Percentiles rank a stretch among this genome's conserved stretches.
Evolutionary conservation across 2,329 filamentous ascomycete genomes (phyloP).

Genomic region (Stachybotrys chartarum): DNA sequence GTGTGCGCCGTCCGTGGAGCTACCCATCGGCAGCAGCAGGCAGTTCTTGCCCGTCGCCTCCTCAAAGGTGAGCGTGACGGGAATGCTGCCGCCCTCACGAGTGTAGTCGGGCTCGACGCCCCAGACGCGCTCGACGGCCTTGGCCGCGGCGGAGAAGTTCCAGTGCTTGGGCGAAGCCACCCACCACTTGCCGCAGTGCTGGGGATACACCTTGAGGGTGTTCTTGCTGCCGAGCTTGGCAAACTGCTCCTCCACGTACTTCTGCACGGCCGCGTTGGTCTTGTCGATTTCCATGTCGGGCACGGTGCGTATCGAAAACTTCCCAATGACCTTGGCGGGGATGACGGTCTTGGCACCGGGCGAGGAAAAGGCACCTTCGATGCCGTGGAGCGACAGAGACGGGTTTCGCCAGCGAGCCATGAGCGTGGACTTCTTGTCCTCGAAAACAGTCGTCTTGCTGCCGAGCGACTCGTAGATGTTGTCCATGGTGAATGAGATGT

Average conservation of each 20-base stretch:
- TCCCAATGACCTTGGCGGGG: conserved; percentile 93
- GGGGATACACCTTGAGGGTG: conserved; percentile 69
- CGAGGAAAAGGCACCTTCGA: conserved; percentile 91
- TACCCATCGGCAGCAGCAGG: conserved; percentile 90
- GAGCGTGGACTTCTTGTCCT: conserved; percentile 83
- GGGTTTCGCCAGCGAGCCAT: conserved; percentile 97
- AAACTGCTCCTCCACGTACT: conserved; percentile 78
- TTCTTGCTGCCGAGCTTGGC: conserved; percentile 90
- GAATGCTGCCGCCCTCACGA: conserved; percentile 92
- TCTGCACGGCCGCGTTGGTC: conserved; percentile 79
- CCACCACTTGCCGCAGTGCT: conserved; percentile 98
- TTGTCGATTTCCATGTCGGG: conserved; percentile 93
- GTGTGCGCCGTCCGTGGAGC: conserved; percentile 91
- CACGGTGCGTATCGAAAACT: conserved; percentile 97
- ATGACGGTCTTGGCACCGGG: conserved; percentile 98
- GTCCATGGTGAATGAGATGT: conserved; percentile 93
- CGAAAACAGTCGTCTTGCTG: conserved; percentile 77
- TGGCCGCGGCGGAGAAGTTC: conserved; percentile 93
- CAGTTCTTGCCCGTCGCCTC: conserved; percentile 98
- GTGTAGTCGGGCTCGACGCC: conserved; percentile 91
- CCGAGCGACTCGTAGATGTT: conserved; percentile 89
- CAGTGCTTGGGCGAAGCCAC: conserved; percentile 95
- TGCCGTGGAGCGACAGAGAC: conserved; percentile 85
- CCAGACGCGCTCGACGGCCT: conserved; percentile 95
- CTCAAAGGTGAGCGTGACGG: conserved; percentile 94